phyloP scores from a whole-genome alignment of 495 filamentous ascomycete species.

The Patellaria atrata region DNA sequence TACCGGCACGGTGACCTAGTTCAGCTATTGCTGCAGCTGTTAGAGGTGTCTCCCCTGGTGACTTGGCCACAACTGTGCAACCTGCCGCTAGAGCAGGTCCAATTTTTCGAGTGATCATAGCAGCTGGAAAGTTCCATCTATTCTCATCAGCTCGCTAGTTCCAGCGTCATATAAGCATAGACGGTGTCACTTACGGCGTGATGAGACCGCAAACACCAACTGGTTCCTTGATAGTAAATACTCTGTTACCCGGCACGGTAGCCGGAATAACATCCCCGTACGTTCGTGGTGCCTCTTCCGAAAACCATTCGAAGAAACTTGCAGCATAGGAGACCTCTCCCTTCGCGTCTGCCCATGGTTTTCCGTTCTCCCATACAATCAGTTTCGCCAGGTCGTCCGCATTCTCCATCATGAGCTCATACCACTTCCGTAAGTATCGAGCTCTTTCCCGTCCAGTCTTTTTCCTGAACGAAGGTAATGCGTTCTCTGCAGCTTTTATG shows the following conservation, averaged over 20 bases:
- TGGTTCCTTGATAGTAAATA: conserved; percentile 44
- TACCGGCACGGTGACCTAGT: conserved; percentile 43
- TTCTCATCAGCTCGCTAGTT: neutral
- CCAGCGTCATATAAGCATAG: no score
- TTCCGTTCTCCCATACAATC: conserved; percentile 77
- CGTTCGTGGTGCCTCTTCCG: conserved; percentile 53
- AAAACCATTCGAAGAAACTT: conserved; percentile 66
- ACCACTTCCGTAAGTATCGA: conserved; percentile 70
- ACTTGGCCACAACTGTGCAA: conserved; percentile 52
- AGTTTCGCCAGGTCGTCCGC: conserved; percentile 74
- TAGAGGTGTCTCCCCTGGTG: conserved; percentile 51
- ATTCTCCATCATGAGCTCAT: conserved; percentile 77
- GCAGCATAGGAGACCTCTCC: conserved; percentile 60
- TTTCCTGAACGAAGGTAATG: conserved; percentile 59
- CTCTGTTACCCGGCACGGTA: conserved; percentile 29
- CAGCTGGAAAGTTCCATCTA: conserved; percentile 35
- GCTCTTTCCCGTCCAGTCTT: conserved; percentile 65
- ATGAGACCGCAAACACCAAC: conserved; percentile 90
- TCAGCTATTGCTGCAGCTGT: conserved; percentile 41
- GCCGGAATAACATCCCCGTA: conserved; percentile 59
- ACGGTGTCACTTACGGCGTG: conserved; percentile 42
- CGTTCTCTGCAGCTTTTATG: conserved; percentile 58
- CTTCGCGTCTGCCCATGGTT: conserved; percentile 55
- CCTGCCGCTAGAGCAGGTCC: conserved; percentile 39
- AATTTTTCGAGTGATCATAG: conserved; percentile 31